These are phyloP conservation scores for Trichoderma endophyticum DNA, from an alignment of 2,329 filamentous ascomycete species.

Conservation along the genomic window DNA sequence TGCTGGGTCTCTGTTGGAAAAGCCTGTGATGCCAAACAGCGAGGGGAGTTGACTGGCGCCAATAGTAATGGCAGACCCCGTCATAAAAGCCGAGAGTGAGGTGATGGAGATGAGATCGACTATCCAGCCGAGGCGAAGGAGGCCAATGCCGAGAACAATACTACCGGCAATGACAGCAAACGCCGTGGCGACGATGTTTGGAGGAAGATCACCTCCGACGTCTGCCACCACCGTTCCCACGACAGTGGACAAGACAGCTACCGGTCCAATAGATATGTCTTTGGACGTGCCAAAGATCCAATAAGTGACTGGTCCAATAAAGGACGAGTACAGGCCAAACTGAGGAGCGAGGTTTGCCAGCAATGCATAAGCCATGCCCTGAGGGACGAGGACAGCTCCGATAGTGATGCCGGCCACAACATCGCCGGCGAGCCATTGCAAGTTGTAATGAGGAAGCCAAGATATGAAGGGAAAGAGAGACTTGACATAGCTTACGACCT, in stretches of 20 bases:
- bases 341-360: slow-evolving; percentile 76
- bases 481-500: slow-evolving; percentile 59
- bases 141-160: slow-evolving; percentile 74
- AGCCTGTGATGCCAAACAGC: slow-evolving; percentile 73
- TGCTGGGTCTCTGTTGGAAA: slow-evolving; percentile 73
- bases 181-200: slow-evolving; percentile 70
- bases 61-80: slow-evolving; percentile 89
- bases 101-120: slow-evolving; percentile 90
- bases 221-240: slow-evolving; percentile 76
- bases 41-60: slow-evolving; percentile 76
- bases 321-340: slow-evolving; percentile 82
- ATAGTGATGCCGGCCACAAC: slow-evolving; percentile 70
- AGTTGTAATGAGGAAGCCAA: slow-evolving; percentile 90
- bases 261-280: slow-evolving; percentile 95
- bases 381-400: slow-evolving; percentile 77
- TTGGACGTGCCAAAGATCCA: slow-evolving; percentile 99
- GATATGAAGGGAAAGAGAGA: slow-evolving; percentile 81
- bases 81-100: slow-evolving; percentile 94
- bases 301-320: slow-evolving; percentile 91
- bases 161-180: slow-evolving; percentile 74
- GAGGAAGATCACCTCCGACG: slow-evolving; percentile 54
- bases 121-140: slow-evolving; percentile 80
- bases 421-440: slow-evolving; percentile 85
- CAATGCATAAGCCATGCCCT: slow-evolving; percentile 92
- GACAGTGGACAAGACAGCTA: slow-evolving; percentile 91